Evolutionary conservation across 1,284 basidiomycete genomes (phyloP).

Genomic region (Rhodotorula sp.): DNA sequence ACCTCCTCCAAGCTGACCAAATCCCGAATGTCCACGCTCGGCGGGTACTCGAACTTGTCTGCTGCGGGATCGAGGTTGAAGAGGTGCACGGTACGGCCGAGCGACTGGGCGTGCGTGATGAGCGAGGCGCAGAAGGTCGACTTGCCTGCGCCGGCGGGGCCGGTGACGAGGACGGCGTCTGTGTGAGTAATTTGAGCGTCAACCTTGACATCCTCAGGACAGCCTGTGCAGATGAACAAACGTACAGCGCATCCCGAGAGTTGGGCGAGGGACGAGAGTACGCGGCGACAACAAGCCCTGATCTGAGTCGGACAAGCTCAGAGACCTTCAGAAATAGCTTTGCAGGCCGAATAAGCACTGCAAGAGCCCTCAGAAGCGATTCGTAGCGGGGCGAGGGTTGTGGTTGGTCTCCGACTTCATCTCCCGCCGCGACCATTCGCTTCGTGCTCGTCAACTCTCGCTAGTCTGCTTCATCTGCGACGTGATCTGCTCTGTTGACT

Average conservation of each 20-base stretch:
- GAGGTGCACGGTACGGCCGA: conserved; percentile 82
- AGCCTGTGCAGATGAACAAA: not conserved
- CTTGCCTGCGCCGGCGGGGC: conserved; percentile 96
- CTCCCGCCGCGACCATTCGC: not conserved
- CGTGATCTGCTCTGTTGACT: not conserved
- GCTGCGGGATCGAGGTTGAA: conserved; percentile 98
- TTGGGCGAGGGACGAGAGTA: not conserved
- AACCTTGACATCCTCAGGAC: not conserved
- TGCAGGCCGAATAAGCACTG: too few relatives aligned
- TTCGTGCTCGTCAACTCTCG: not conserved
- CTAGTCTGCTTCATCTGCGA: not conserved
- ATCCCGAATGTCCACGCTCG: conserved; percentile 91
- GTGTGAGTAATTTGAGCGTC: not conserved
- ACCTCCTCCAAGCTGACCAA: conserved; percentile 91
- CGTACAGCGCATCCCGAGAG: conserved; percentile 17
- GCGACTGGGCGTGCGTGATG: conserved; percentile 82
- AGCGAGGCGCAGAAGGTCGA: conserved; percentile 89
- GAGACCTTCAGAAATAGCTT: not conserved
- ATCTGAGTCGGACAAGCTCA: not conserved
- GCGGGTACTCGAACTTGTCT: conserved; percentile 85
- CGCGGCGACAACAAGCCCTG: not conserved
- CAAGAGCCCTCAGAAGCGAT: too few relatives aligned
- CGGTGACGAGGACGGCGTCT: conserved; percentile 55
- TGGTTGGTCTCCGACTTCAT: too few relatives aligned
- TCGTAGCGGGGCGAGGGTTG: too few relatives aligned